A percentile compares a stretch with the other conserved stretches of the same genome.
Evolutionary conservation across 345 rosid species (phyloP).

Genomic region (Acer yangbiense): DNA sequence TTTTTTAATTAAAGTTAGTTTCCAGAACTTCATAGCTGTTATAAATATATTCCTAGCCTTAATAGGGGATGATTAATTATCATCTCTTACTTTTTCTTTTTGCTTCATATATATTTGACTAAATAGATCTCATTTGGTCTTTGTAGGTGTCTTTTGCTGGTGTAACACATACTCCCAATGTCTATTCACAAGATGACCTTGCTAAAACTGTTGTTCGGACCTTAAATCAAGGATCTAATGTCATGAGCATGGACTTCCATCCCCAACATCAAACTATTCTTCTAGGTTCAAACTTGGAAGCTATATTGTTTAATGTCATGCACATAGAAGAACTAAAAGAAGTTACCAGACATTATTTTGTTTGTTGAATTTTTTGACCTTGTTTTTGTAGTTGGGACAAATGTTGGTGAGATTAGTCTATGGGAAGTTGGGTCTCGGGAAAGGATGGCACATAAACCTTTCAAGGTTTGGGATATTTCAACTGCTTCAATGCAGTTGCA

Average conservation of each 20-base stretch:
- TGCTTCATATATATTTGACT: neutral
- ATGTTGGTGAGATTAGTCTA: constrained; percentile 46
- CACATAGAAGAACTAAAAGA: neutral
- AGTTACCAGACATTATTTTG: neutral
- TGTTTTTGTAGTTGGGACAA: constrained; percentile 45
- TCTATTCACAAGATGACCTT: constrained; percentile 53
- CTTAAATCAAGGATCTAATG: constrained; percentile 49
- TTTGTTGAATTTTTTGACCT: constrained; percentile 3
- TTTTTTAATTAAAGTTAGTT: neutral
- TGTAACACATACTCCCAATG: constrained; percentile 48
- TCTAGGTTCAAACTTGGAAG: constrained; percentile 34
- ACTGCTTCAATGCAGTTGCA: constrained; percentile 39
- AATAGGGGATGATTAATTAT: neutral
- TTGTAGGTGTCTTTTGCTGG: constrained; percentile 49
- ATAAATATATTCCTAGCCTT: neutral
- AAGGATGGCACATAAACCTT: constrained; percentile 42
- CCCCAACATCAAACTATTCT: constrained; percentile 49
- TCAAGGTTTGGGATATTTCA: constrained; percentile 50
- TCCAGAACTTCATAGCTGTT: neutral
- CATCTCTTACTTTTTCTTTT: neutral
- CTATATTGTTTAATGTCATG: neutral
- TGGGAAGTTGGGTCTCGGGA: constrained; percentile 51
- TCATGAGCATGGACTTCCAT: constrained; percentile 60
- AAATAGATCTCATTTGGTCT: constrained; percentile 4
- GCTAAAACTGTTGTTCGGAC: constrained; percentile 36